Base-by-base conservation (phyloP, 345 rosid genomes). In the Eucalyptus dawsonii region DNA sequence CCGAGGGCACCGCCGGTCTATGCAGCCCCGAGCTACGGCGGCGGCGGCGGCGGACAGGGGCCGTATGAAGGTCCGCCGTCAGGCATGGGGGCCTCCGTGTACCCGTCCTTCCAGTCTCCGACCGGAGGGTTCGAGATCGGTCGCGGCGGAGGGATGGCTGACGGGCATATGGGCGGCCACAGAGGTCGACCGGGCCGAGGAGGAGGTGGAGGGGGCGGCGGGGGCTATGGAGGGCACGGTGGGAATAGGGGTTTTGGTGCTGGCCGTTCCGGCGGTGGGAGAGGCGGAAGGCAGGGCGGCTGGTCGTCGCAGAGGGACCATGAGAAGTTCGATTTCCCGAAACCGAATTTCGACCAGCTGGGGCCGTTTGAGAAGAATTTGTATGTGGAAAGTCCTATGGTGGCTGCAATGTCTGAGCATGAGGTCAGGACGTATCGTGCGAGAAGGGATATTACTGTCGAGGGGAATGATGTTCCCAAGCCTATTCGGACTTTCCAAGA, bases 301-400 rank as follows among this genome's bases (percentile, higher is more conserved):
- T 86, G 95, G 50, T 90, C 92, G 49, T 87, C 93, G 67, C 94
- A 90, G 65, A 93, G 97, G 76, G 98, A 97, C 24, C 88, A 96
- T 24, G 98, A 97, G 87, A 91, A 88, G 31, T 92, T 97, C 88
- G 91, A 96, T 12, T 97, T 97, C 88, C 97, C 97, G 1, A 95
- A 89, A 90, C 97, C 95, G 91, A 94, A 94, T 93, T 97, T 97
- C 89, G 96, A 95, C 88, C 92, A 93, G 85, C 92, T 97, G 53
- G 97, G 95, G 14, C 99, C 97, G 60, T 97, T 97, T 65, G 97
- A 97, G 93, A 97, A 97, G 95, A 95, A 93, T 88, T 97, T 97
- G 90, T 97, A 97, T 67, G 85, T 93, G 54, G 98, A 97, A 91
- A 92, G 96, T 86, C 95, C 96, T 51, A 86, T 94, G 5, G 92